Percentiles rank a stretch among this genome's conserved stretches.
Evolutionary conservation across 441 rosid species (phyloP).

Genomic region (Syzygium malaccense): DNA sequence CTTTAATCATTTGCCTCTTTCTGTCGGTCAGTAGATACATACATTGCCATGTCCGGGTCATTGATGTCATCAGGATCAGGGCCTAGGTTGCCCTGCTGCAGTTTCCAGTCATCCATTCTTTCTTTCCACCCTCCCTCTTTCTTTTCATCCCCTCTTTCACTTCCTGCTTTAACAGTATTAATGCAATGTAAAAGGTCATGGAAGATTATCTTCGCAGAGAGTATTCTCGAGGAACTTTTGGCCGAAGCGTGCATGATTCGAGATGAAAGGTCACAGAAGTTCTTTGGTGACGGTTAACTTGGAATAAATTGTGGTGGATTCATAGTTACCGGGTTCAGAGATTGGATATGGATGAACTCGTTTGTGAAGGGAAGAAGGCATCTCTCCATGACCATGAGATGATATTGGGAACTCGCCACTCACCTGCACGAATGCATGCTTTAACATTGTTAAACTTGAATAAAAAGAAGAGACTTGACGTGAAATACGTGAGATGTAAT

Average conservation of each 20-base stretch:
- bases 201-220: neutral
- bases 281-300: neutral
- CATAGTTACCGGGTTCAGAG: slow-evolving; percentile 63
- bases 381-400: slow-evolving; percentile 46
- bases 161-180: slow-evolving; percentile 27
- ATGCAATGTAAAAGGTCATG: neutral
- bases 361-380: slow-evolving; percentile 65
- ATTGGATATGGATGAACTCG: slow-evolving; percentile 82
- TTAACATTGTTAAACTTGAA: neutral
- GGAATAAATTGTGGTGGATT: neutral
- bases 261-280: neutral
- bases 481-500: neutral
- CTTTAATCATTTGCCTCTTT: neutral
- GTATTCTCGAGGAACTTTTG: neutral
- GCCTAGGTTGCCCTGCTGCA: slow-evolving; percentile 80
- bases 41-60: slow-evolving; percentile 74
- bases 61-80: slow-evolving; percentile 38
- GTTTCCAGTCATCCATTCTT: slow-evolving; percentile 90
- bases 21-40: neutral
- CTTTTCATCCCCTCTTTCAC: slow-evolving; percentile 80
- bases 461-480: neutral
- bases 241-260: neutral
- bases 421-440: slow-evolving; percentile 31
- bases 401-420: slow-evolving; percentile 88
- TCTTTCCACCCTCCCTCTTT: slow-evolving; percentile 90